Conservation (phyloP, 75 land plant genomes). For the Cupressus sempervirens region DNA sequence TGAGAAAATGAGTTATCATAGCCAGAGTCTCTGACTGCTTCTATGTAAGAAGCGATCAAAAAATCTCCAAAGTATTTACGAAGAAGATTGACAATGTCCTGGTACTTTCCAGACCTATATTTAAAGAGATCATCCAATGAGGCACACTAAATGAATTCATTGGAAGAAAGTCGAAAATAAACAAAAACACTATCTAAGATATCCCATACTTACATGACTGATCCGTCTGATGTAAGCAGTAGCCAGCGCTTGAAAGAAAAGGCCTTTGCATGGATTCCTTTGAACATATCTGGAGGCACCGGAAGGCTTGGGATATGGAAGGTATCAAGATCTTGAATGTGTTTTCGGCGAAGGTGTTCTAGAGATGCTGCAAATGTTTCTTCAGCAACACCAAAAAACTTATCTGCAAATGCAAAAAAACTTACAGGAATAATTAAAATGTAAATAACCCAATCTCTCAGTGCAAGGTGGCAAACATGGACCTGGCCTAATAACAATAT, state of each 20-base stretch:
- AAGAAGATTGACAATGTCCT: slow-evolving; percentile 51
- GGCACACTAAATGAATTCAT: slow-evolving; percentile 5
- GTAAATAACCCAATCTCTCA: neutral
- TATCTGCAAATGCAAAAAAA: slow-evolving; percentile 34
- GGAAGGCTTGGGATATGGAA: slow-evolving; percentile 68
- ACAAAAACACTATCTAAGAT: neutral
- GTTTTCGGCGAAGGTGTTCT: slow-evolving; percentile 21
- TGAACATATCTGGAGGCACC: slow-evolving; percentile 44
- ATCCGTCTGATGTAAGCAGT: slow-evolving; percentile 64
- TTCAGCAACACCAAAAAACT: slow-evolving; percentile 49
- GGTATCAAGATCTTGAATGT: slow-evolving; percentile 28
- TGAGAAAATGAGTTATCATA: slow-evolving; percentile 48
- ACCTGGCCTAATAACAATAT: neutral
- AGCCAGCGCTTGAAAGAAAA: slow-evolving; percentile 84
- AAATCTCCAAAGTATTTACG: slow-evolving; percentile 92
- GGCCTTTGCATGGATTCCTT: slow-evolving; percentile 59
- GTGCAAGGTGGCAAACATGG: neutral
- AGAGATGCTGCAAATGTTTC: slow-evolving; percentile 56
- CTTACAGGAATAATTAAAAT: neutral
- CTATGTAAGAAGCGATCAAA: slow-evolving; percentile 72
- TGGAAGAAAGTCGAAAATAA: neutral
- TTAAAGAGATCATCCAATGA: slow-evolving; percentile 1
- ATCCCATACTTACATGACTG: slow-evolving; percentile 31
- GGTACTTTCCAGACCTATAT: slow-evolving; percentile 67
- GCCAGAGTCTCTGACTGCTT: slow-evolving; percentile 52